Evolutionary conservation across 2,329 filamentous ascomycete species (phyloP).

Genomic region (Thermomyces lanuginosus): DNA sequence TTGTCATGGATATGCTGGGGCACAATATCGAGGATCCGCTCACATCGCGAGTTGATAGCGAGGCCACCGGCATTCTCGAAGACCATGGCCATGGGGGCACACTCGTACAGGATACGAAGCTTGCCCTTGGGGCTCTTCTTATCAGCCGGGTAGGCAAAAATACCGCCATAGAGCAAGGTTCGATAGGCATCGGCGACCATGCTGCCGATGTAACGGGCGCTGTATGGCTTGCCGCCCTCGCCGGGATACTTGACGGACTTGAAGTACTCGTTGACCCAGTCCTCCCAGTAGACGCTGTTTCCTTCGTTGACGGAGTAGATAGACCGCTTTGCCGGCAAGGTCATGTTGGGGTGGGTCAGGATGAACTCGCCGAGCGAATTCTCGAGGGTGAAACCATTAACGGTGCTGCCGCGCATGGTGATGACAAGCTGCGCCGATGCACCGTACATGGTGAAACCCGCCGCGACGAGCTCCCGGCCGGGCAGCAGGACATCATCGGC

Average conservation of each 20-base stretch:
- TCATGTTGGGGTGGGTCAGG: conserved; percentile 89
- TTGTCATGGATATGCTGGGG: conserved; percentile 90
- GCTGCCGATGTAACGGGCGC: conserved; percentile 82
- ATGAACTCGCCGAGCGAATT: conserved; percentile 97
- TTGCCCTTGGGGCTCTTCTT: conserved; percentile 99
- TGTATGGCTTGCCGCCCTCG: conserved; percentile 69
- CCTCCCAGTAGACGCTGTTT: conserved; percentile 92
- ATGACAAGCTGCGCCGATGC: conserved; percentile 91
- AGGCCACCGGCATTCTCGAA: conserved; percentile 97
- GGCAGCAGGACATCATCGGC: conserved; percentile 66
- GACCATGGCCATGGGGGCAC: conserved; percentile 95
- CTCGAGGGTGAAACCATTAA: conserved; percentile 97
- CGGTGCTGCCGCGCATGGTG: conserved; percentile 79
- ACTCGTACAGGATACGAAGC: conserved; percentile 92
- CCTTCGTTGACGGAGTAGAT: conserved; percentile 99
- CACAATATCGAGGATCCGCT: conserved; percentile 72
- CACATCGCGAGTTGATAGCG: conserved; percentile 81
- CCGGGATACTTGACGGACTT: conserved; percentile 68
- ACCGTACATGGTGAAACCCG: conserved; percentile 99
- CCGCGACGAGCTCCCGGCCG: conserved; percentile 78
- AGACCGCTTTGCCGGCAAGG: conserved; percentile 56
- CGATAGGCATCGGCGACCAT: conserved; percentile 99
- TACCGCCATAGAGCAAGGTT: conserved; percentile 83
- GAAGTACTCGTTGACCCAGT: conserved; percentile 74
- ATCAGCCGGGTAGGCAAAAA: conserved; percentile 95